Percentiles rank a stretch among this genome's conserved stretches.
phyloP scores from a whole-genome alignment of 345 rosid species.

The Hypericum perforatum region DNA sequence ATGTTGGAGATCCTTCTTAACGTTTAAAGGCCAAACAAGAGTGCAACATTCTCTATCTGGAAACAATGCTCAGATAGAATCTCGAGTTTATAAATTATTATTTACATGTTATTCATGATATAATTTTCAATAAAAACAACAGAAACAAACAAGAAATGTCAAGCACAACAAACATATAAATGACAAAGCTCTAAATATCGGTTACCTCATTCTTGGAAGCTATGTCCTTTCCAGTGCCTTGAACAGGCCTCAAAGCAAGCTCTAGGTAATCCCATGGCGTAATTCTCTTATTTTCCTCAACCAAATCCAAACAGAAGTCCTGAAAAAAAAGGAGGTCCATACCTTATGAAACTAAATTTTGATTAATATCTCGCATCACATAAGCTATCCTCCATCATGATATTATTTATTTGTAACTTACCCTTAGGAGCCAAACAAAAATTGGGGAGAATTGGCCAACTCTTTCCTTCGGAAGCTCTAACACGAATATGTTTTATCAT shows the following conservation, averaged over 20 bases:
- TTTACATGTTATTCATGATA: constrained; percentile 13
- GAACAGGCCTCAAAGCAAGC: constrained; percentile 78
- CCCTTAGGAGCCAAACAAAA: constrained; percentile 98
- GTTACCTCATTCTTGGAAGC: constrained; percentile 95
- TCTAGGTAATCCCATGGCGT: constrained; percentile 94
- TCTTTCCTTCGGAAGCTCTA: constrained; percentile 76
- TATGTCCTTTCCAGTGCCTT: constrained; percentile 71
- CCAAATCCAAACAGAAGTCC: constrained; percentile 91
- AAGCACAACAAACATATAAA: neutral
- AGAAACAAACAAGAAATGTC: neutral
- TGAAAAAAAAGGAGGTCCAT: constrained; percentile 23
- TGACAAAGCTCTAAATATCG: too few relatives aligned
- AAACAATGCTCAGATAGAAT: constrained; percentile 83
- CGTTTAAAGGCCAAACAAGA: constrained; percentile 82
- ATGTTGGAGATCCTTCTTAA: constrained; percentile 79
- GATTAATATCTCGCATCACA: neutral
- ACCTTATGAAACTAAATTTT: neutral
- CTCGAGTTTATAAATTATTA: constrained; percentile 52
- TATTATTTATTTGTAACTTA: constrained; percentile 17
- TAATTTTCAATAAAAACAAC: constrained; percentile 1
- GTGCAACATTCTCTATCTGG: constrained; percentile 95
- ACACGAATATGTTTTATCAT: constrained; percentile 96
- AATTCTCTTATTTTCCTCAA: constrained; percentile 73
- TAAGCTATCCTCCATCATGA: neutral
- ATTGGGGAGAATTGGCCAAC: constrained; percentile 87